Base-by-base conservation (phyloP, 2,329 filamentous ascomycete species). In the Plenodomus tracheiphilus region DNA sequence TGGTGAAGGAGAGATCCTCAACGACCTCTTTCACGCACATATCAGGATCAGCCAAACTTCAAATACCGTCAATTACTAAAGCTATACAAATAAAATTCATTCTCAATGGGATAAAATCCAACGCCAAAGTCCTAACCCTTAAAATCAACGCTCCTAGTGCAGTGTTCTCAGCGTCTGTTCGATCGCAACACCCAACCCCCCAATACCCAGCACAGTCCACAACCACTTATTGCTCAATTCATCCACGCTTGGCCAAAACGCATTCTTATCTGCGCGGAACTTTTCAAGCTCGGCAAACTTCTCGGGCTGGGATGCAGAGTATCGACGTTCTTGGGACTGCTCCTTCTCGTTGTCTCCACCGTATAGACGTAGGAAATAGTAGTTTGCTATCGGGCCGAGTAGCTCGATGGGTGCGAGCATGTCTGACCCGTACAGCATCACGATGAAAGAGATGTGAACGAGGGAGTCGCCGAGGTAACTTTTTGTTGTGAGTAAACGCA, bases 391-490 rank as follows among this genome's bases (percentile, higher is more conserved):
- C 0, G 82, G 80, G 0, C 82, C 83, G 2, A 85, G 70, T 1
- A 84, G 66, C 20, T 80, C 77, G 22, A 84, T 61, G 0, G 81
- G 81, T 41, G 80, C 77, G 43, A 85, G 77, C 54, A 81, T 75
- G 43, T 79, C 80, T 9, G 77, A 79, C 16, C 79, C 76, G 62
- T 80, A 82, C 2, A 85, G 75, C 49, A 83, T 74, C 7, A 85
- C 63, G 1, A 81, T 79, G 74, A 85, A 85, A 0, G 82, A 83
- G 39, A 81, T 59, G 59, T 86, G 83, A 9, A 83, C 75, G 3
- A 85, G 73, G 2, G 79, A 74, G 47, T 85, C 83, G 2, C 83
- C 83, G n/a, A 85, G 77, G 60, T 85, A 85, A 70, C 81, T 84
- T 42, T 2, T n/a, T 3, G 13, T 5, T 21, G 25, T 54, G 28